Evolutionary conservation across 371 early-diverging fungal species (phyloP), one percentile per base, ranked within the genome.

Genomic region (Aphelidium insulamus): DNA sequence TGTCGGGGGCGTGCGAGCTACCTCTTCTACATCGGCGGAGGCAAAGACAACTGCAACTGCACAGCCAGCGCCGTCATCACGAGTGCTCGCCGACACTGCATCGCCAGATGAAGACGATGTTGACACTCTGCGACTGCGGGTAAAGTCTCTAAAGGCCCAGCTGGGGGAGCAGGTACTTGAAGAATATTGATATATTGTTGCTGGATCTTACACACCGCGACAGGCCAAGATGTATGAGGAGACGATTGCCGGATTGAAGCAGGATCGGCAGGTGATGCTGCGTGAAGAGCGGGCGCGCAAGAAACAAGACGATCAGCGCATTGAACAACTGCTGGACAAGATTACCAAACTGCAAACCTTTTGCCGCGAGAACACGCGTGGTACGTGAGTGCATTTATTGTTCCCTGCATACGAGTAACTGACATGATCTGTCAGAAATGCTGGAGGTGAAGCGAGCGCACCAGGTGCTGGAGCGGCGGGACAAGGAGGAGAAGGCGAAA

Each of bases 281-380:
- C 39, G 46, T 29, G 62, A 61, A 29, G 44, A 50, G 9, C 26
- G 40, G 20, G 28, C 37, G 2, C 37, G 37, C 16, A 14, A 40
- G 14, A 54, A 57, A 8, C 55, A 59, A 27, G 54, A 59, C 24
- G 19, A 26, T 6, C 34, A 43, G 3, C 41, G 58, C 5, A 55
- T 55, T 17, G 45, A 28, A 18, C 34, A 44, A 5, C 34, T 53
- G 6, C 21, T 38, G 29, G 48, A 50, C 3, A 44, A 47, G 26
- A 12, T 37, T 2, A n/a, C 27, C 17, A 26, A 36, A 21, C 15
- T 46, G 9, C 25, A 44, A 9, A 33, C 41, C 7, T 36, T 63
- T 10, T 49, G 49, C 30, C 46, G 63, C 8, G 63, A 63, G 24
- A 63, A 63, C 35, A 59, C 61, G 2, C 26, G 51, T 36, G 60